phyloP scores from a whole-genome alignment of 768 basidiomycete species.

The Cantharellus anzutake region DNA sequence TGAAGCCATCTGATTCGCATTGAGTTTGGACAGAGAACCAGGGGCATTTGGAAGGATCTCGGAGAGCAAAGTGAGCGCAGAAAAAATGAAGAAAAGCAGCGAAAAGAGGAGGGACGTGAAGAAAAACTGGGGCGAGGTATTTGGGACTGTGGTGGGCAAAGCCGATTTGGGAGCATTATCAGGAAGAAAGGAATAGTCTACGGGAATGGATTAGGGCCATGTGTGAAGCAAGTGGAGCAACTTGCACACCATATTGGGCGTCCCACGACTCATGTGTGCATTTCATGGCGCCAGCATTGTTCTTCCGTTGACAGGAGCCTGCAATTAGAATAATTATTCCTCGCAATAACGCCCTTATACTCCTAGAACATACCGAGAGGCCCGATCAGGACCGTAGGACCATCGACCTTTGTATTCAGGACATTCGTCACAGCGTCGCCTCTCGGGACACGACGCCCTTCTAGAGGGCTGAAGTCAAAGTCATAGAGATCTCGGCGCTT shows the following conservation, averaged over 20 bases:
- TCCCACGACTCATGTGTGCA: conserved; percentile 38
- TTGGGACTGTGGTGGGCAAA: conserved; percentile 39
- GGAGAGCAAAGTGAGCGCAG: conserved; percentile 44
- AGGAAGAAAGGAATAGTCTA: conserved; percentile 51
- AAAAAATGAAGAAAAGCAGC: conserved; percentile 47
- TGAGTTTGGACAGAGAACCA: conserved; percentile 25
- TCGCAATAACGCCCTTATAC: background rate
- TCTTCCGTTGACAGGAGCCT: conserved; percentile 45
- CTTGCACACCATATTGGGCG: conserved; percentile 39
- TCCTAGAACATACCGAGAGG: conserved; percentile 29
- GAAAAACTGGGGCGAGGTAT: conserved; percentile 44
- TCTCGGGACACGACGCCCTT: conserved; percentile 10
- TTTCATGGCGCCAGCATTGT: conserved; percentile 28
- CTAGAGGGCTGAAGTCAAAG: conserved; percentile 12
- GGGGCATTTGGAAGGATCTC: conserved; percentile 37
- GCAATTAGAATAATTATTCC: background rate
- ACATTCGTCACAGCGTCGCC: conserved; percentile 14
- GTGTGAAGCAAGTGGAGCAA: background rate
- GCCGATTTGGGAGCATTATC: conserved; percentile 29
- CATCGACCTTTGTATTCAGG: conserved; percentile 26
- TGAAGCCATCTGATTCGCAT: conserved; percentile 29
- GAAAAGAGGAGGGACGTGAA: conserved; percentile 36
- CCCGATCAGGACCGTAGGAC: conserved; percentile 50
- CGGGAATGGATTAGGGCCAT: background rate
- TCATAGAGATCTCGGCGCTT: conserved; percentile 18